Conservation (phyloP, 2,329 filamentous ascomycete genomes). For the Pezicula carpinea region DNA sequence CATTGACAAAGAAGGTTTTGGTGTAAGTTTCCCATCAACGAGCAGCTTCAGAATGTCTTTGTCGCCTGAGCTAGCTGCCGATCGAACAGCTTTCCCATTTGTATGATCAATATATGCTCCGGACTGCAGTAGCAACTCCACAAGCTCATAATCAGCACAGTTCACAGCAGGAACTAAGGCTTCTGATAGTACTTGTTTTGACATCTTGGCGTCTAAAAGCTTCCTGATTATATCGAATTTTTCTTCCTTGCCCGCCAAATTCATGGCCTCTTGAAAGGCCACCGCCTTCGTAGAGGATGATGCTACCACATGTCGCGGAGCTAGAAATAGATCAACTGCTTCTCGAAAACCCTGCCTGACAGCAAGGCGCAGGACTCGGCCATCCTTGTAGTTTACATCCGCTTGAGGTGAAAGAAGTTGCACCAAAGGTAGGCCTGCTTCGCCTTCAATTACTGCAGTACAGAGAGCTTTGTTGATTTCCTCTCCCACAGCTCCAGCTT, state of each 20-base stretch:
- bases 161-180: slow-evolving; percentile 9
- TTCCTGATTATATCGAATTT: slow-evolving; percentile 1
- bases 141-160: slow-evolving; percentile 2
- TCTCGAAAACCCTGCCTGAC: slow-evolving; percentile 7
- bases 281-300: slow-evolving; percentile 2
- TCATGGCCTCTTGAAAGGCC: slow-evolving; percentile 9
- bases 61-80: slow-evolving; percentile 8
- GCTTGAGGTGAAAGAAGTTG: slow-evolving; percentile 8
- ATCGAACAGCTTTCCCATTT: slow-evolving; percentile 6
- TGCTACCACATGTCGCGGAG: slow-evolving; percentile 1
- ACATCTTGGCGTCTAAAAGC: slow-evolving; percentile 5
- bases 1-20: slow-evolving; percentile 5
- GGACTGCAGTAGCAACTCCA: slow-evolving; percentile 6
- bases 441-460: slow-evolving; percentile 7
- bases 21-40: slow-evolving; percentile 3
- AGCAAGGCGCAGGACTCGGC: slow-evolving; percentile 4
- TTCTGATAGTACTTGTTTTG: slow-evolving; percentile 6
- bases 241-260: slow-evolving; percentile 3
- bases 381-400: slow-evolving; percentile 11
- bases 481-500: slow-evolving; percentile 10
- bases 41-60: slow-evolving; percentile 7
- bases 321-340: slow-evolving; percentile 10
- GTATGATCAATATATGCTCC: slow-evolving; percentile 11
- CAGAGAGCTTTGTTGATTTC: slow-evolving; percentile 8
- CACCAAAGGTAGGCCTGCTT: slow-evolving; percentile 2